These are phyloP conservation scores for Allantophomopsis lycopodina DNA, from an alignment of 2,329 filamentous ascomycete species.

Conservation along the genomic window DNA sequence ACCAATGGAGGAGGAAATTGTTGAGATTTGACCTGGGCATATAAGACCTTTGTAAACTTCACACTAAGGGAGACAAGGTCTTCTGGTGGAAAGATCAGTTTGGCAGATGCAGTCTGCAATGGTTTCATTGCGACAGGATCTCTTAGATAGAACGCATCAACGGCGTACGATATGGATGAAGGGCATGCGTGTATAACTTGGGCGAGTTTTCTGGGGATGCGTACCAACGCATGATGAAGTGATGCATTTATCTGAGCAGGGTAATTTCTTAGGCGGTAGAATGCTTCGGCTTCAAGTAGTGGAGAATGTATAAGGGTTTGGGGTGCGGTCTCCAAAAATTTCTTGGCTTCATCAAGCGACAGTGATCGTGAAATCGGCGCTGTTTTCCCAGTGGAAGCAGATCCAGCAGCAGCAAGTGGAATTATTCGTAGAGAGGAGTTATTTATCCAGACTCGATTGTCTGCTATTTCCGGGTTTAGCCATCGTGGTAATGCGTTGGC, in stretches of 20 bases:
- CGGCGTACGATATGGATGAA: constrained; percentile 64
- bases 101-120: constrained; percentile 38
- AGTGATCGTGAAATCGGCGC: constrained; percentile 29
- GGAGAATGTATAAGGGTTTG: constrained; percentile 54
- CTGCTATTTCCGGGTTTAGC: constrained; percentile 83
- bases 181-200: constrained; percentile 65
- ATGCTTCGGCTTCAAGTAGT: constrained; percentile 75
- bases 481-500: constrained; percentile 78
- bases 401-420: constrained; percentile 29
- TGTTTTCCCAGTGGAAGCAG: constrained; percentile 21
- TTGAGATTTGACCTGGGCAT: constrained; percentile 81
- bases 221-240: constrained; percentile 61
- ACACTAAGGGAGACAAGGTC: constrained; percentile 72
- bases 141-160: constrained; percentile 86
- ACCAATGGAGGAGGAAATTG: constrained; percentile 53
- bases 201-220: constrained; percentile 70
- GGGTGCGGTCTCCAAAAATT: constrained; percentile 40
- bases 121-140: constrained; percentile 65
- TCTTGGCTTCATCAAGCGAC: constrained; percentile 48
- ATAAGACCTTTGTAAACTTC: constrained; percentile 78
- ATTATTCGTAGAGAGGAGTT: constrained; percentile 64
- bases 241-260: constrained; percentile 61
- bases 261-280: constrained; percentile 77
- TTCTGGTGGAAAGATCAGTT: constrained; percentile 54
- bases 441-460: constrained; percentile 82